Evolutionary conservation across 306 rosid species (phyloP).

Genomic region (Trichosanthes truncata): DNA sequence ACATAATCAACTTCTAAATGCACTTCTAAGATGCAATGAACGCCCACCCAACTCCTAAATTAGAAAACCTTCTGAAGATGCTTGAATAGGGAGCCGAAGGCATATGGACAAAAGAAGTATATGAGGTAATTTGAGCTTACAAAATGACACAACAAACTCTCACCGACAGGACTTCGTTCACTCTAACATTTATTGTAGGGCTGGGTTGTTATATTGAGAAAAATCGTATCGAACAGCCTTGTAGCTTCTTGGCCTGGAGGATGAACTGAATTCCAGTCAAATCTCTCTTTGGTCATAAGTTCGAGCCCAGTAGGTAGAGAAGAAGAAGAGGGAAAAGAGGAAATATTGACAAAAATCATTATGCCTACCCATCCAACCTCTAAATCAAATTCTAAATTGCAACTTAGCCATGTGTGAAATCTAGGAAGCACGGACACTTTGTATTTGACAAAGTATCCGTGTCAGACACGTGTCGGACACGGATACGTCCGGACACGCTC

Average conservation of each 20-base stretch:
- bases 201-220: not conserved
- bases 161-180: no score
- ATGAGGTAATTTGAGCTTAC: not conserved
- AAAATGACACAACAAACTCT: not conserved
- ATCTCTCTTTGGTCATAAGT: no score
- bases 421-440: no score
- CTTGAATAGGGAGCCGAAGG: not conserved
- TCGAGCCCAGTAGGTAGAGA: no score
- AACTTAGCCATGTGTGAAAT: not conserved
- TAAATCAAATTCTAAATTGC: not conserved
- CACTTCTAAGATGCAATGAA: not conserved
- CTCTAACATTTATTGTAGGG: not conserved
- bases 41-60: not conserved
- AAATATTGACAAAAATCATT: not conserved
- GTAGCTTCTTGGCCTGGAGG: no score
- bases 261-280: no score
- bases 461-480: no score
- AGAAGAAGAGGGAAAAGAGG: no score
- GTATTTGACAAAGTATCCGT: no score
- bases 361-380: not conserved
- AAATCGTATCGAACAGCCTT: no score
- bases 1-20: not conserved
- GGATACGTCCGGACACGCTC: no score
- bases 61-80: not conserved
- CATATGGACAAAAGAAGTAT: not conserved